Percentiles rank a stretch among this genome's conserved stretches.
Conservation (phyloP, 2,329 filamentous ascomycete species). For the Lasiodiplodia citricola region DNA sequence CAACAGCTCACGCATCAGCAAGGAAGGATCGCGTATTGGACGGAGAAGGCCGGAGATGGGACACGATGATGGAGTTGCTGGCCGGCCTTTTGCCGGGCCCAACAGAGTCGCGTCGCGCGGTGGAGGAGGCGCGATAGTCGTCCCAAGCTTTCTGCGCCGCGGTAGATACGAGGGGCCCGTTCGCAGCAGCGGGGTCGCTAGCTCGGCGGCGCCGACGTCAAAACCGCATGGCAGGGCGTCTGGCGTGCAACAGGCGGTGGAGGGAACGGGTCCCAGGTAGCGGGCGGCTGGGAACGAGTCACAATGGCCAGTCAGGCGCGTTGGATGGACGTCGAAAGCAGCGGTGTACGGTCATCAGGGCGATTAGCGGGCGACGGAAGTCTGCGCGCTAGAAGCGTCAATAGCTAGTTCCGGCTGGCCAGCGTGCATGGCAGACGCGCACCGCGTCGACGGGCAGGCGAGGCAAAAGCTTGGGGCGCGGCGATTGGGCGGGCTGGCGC, state of each 20-base stretch:
- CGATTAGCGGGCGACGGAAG: neutral
- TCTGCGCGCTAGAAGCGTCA: neutral
- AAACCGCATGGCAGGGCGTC: conserved; percentile 5
- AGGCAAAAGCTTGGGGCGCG: too few species aligned
- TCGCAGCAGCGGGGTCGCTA: neutral
- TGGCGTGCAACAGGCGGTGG: neutral
- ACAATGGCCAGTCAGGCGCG: conserved; percentile 14
- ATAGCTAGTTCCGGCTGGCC: neutral
- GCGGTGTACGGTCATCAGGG: conserved; percentile 20
- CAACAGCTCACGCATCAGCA: conserved; percentile 2
- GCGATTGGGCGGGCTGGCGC: conserved; percentile 12
- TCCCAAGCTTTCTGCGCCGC: neutral
- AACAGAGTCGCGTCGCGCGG: neutral
- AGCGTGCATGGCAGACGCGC: neutral
- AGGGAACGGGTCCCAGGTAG: neutral
- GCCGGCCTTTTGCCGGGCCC: neutral
- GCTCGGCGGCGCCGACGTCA: neutral
- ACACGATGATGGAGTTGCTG: neutral
- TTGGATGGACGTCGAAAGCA: neutral
- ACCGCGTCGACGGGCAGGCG: neutral
- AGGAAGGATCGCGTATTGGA: conserved; percentile 2
- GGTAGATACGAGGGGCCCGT: conserved; percentile 1
- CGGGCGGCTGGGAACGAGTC: neutral
- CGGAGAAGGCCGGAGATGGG: conserved; percentile 4
- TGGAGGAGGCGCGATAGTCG: neutral